These are phyloP conservation scores for Mycena filopes DNA, from an alignment of 768 basidiomycete species.

Conservation along the genomic window DNA sequence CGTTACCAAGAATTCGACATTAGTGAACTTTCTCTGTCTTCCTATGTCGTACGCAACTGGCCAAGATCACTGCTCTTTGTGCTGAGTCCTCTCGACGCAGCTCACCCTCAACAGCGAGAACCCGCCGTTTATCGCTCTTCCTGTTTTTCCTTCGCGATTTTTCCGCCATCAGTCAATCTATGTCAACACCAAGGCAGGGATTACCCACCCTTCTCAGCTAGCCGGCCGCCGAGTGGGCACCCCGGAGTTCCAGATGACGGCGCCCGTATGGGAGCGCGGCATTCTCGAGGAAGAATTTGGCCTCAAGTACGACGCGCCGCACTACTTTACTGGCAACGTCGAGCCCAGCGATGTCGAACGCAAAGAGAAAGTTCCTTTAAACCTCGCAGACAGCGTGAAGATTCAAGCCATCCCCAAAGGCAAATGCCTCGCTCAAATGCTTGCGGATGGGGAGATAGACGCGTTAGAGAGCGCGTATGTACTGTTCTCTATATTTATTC, in stretches of 20 bases:
- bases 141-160: conserved; percentile 28
- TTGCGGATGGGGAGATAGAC: conserved; percentile 29
- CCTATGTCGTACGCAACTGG: conserved; percentile 22
- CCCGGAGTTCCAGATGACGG: conserved; percentile 30
- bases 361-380: conserved; percentile 26
- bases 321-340: conserved; percentile 21
- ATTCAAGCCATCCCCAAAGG: conserved; percentile 24
- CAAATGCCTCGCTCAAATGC: conserved; percentile 31
- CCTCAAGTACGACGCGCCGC: conserved; percentile 18
- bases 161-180: conserved; percentile 33
- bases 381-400: conserved; percentile 15
- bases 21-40: conserved; percentile 27
- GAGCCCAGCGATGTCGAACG: conserved; percentile 27
- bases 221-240: conserved; percentile 23
- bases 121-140: conserved; percentile 28
- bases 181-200: conserved; percentile 27
- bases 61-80: background rate
- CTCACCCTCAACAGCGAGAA: conserved; percentile 13
- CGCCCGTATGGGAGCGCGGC: conserved; percentile 32
- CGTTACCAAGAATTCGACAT: conserved; percentile 31
- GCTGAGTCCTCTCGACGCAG: background rate
- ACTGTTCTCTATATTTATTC: background rate
- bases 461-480: conserved; percentile 29
- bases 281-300: conserved; percentile 29
- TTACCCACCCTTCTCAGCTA: conserved; percentile 28